Conservation (phyloP, 1,284 basidiomycete genomes). For the Prillingera fragicola region DNA sequence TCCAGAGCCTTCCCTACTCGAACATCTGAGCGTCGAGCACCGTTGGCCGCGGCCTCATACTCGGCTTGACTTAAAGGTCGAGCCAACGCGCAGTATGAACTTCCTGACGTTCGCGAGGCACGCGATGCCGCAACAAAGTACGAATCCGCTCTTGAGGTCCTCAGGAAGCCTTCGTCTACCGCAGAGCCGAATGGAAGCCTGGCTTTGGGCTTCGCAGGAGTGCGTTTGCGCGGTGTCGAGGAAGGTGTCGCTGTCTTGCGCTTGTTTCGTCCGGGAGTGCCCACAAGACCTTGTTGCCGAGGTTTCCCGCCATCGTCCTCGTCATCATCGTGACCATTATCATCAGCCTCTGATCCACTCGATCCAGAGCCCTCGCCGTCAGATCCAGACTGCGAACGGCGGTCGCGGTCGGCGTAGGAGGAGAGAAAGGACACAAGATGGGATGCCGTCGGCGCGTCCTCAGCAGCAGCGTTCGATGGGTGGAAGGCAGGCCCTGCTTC, state of each 20-base stretch:
- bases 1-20: slow-evolving; percentile 30
- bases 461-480: background rate
- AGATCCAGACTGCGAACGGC: slow-evolving; percentile 14
- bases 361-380: slow-evolving; percentile 25
- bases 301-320: slow-evolving; percentile 23
- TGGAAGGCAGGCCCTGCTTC: slow-evolving; percentile 17
- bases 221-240: slow-evolving; percentile 11
- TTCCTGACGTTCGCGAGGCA: slow-evolving; percentile 64
- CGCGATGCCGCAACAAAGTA: slow-evolving; percentile 65
- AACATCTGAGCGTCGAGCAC: slow-evolving; percentile 4
- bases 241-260: slow-evolving; percentile 9
- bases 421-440: slow-evolving; percentile 45
- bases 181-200: slow-evolving; percentile 4
- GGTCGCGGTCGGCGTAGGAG: slow-evolving; percentile 27
- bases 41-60: slow-evolving; percentile 28
- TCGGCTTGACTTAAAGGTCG: slow-evolving; percentile 52
- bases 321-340: slow-evolving; percentile 22
- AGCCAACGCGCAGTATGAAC: slow-evolving; percentile 66
- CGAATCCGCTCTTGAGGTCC: slow-evolving; percentile 60
- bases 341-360: slow-evolving; percentile 12
- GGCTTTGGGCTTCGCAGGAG: slow-evolving; percentile 19
- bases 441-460: slow-evolving; percentile 9
- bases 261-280: slow-evolving; percentile 27
- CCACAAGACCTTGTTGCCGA: slow-evolving; percentile 12
- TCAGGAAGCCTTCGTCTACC: slow-evolving; percentile 39